Base-by-base conservation (phyloP, 345 rosid genomes). In the Salix exigua region DNA sequence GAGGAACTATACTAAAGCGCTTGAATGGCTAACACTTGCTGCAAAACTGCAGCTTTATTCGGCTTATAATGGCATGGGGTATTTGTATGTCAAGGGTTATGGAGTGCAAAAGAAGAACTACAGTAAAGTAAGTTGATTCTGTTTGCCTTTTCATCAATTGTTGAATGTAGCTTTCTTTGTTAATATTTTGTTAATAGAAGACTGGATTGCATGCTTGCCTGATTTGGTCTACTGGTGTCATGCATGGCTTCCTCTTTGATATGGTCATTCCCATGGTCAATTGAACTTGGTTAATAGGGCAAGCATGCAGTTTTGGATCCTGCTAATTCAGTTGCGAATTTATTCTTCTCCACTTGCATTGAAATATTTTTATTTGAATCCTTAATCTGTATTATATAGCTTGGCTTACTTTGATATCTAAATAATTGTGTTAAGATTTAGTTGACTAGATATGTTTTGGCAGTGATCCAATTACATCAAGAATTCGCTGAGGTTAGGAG, bases 31-130 rank as follows among this genome's bases (percentile, higher is more conserved):
- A 71, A 87, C 83, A 11, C 97, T 91, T 83, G 99, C 99, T 25
- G 87, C 94, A 4, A 88, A 84, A 33, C 97, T 88, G 76, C 90
- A 92, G 73, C 91, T 89, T 79, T 85, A 84, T 82, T 96, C 98
- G 10, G 97, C 99, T 70, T 96, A 88, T 80, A 96, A 94, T 82
- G 97, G 97, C 73, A 91, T 96, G 86, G 99, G 98, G 16, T 96
- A 94, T 85, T 81, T 96, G 75, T 89, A 96, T 86, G 97, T 92
- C 73, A 96, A 96, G 81, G 99, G 99, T 9, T 92, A 94, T 75
- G 99, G 98, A 72, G 98, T 96, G 74, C 98, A 92, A 44, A 85
- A 95, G 88, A 94, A 93, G 84, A 96, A 96, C 82, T 94, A 87
- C 72, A 92, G 97, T 46, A 94, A 90, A 85, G 99, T 92, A 85